Evolutionary conservation across 805 yeast genomes (phyloP), one percentile per base, ranked within the genome.

Genomic region (Saturnispora mendoncae): DNA sequence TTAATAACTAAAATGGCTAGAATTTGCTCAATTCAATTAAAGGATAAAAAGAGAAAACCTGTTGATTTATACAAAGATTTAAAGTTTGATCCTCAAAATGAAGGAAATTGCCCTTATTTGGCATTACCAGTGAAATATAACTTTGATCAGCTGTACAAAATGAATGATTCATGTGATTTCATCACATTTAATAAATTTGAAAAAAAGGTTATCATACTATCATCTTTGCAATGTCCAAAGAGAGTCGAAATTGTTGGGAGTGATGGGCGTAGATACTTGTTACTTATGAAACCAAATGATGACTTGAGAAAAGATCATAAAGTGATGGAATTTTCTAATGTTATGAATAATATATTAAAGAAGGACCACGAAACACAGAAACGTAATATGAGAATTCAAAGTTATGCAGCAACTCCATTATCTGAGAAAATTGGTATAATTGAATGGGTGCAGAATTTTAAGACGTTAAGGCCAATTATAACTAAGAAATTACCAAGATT

Each of bases 251-350:
- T 90, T 3, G 60, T 74, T 30, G 98, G 97, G 0, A 76, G 84
- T 2, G 84, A 90, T 60, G 88, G 90, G 7, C 61, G 63, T n/a
- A 58, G 65, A 1, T 88, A 88, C 56, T 72, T 80, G 15, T 69
- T 92, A 13, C 69, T 92, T 63, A 80, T 94, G 51, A 92, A 92
- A 55, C 78, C 80, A 7, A 73, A 78, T 47, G 99, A 92, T 60
- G 98, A 92, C 63, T 79, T 94, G 15, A 66, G 97, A 48, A 94
- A 94, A 55, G 99, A 94, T 65, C 92, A 95, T 4, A 83, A 94
- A 51, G 75, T 90, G 39, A 83, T 87, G 83, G 92, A 94, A 51
- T 81, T 92, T 51, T 85, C 97, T 0, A 76, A 85, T 1, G 81
- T 87, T 60, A 77, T 92, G 58, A 88, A 88, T 55, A 74, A 84